Evolutionary conservation across 176 grass and related monocot species (phyloP), one percentile per base, ranked within the genome.

Genomic region (Avena eriantha): DNA sequence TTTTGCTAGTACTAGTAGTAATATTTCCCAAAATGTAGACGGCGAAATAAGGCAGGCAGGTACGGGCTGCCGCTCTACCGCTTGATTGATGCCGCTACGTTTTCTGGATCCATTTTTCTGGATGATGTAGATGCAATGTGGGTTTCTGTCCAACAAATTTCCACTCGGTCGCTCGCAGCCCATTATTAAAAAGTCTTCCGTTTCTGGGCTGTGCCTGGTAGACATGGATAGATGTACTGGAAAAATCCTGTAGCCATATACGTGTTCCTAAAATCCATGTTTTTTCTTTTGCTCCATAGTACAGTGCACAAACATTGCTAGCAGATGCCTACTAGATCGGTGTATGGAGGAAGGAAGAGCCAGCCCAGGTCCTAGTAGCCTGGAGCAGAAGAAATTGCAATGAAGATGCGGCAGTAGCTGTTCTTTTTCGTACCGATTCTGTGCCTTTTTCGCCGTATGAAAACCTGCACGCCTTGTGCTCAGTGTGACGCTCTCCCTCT

Each of bases 1-100:
- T 67, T 67, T 67, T 67, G 64, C 64, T 67, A 17, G 64, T 67
- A 34, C 64, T 67, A 17, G 64, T 67, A 34, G 64, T 67, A 67
- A 16, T 67, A 67, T 67, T 67, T 67, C 6, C 29, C 15, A 9
- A 67, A 67, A 67, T 67, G 64, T 63, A 4, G 8, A 26, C 11
- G 60, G 60, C 23, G 24, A 64, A 64, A 64, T 29, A n/a, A 26
- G 23, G 23, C 3, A 9, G 29, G 29, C 29, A 4, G 59, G n/a
- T 60, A 23, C n/a, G 57, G 57, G 10, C 58, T 11, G 61, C 60
- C 24, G 26, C n/a, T 24, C 58, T 9, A 61, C 58, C 22, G 58
- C 64, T 5, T 60, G 59, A 61, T 66, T 29, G 63, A 66, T 18
- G 12, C 61, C 11, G 60, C 60, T 0, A 10, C 61, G 64, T 5